Evolutionary conservation across 164 flowering plant genomes (phyloP), one percentile per base, ranked within the genome.

Genomic region (Piper betle): DNA sequence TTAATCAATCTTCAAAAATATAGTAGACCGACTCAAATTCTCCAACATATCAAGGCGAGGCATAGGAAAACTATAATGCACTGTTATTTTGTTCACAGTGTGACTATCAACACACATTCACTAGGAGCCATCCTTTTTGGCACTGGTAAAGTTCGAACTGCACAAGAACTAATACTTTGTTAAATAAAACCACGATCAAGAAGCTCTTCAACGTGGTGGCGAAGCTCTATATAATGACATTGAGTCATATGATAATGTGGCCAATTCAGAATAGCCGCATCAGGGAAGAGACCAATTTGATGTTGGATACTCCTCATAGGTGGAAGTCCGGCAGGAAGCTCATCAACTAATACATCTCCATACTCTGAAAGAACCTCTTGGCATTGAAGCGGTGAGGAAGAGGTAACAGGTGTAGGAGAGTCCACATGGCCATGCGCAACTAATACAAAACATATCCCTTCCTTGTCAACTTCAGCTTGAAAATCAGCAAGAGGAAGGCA

Each of bases 241-340:
- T 60, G 65, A 41, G 18, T 61, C 55, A 46, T 61, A 4, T 65
- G 41, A 56, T 67, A 67, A 17, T 10, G 16, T 53, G 65, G 17
- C 52, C 52, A 6, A 20, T 62, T 62, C 6, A 40, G 65, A 8
- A 61, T 40, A 16, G 37, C 53, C 37, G 55, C 39, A 25, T 25
- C 33, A 25, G 33, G 1, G 33, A 25, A 25, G 33, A 25, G 1
- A 25, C 33, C 33, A 25, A 25, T 25, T 25, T 25, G 33, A 25
- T 25, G 33, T 25, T 25, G 33, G 33, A 25, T 25, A 25, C 33
- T 25, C 33, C 33, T 25, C 33, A 25, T 25, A 25, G 33, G 33
- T 25, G 33, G 33, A 25, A 25, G 33, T 25, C 33, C 33, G 33
- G 33, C 1, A 25, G 33, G 33, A 25, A 25, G 33, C n/a, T 25